Conservation (phyloP, 352 stramenopile genomes). For the Phytopythium cucurbitacearum region DNA sequence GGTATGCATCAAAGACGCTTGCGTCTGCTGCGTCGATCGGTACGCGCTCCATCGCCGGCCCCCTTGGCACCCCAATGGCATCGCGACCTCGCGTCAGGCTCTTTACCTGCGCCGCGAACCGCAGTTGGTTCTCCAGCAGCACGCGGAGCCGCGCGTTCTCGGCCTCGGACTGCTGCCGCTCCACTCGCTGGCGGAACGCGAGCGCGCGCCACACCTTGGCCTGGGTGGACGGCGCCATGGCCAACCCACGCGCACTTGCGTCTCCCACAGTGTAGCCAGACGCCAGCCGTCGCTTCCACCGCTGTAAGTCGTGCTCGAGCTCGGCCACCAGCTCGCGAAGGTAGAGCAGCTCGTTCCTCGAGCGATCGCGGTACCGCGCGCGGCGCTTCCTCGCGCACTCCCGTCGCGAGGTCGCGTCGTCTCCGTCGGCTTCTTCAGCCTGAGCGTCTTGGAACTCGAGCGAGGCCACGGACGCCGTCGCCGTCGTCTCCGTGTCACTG, state of each 20-base stretch:
- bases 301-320: constrained; percentile 2
- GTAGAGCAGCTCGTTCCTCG: constrained; percentile 3
- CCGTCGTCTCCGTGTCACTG: background rate
- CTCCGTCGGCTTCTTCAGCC: background rate
- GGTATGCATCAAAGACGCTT: background rate
- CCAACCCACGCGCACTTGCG: background rate
- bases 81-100: background rate
- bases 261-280: background rate
- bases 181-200: background rate
- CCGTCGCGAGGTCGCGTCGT: no score
- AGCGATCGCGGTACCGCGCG: constrained; percentile 2
- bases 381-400: background rate
- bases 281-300: background rate
- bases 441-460: background rate
- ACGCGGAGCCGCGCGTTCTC: constrained; percentile 2
- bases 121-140: background rate
- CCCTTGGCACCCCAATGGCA: background rate
- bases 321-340: constrained; percentile 1
- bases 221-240: background rate
- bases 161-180: background rate
- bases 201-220: constrained; percentile 1
- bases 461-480: no score
- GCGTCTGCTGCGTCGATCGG: background rate
- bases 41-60: background rate
- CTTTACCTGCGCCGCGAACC: constrained; percentile 3